Conservation (phyloP, 1,284 basidiomycete species). For the Ustilago esculenta region DNA sequence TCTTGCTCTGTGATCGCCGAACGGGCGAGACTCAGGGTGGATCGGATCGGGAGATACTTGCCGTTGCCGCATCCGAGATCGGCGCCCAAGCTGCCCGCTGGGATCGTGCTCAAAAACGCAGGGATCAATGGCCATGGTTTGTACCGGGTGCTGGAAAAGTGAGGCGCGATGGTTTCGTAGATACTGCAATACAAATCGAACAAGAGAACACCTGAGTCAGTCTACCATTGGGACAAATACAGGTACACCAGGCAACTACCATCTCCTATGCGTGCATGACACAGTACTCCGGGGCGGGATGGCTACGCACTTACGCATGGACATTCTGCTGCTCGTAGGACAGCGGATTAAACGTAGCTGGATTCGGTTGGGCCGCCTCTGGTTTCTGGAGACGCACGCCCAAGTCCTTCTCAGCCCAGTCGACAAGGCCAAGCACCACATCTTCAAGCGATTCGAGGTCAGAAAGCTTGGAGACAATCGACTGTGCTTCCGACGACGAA, state of each 20-base stretch:
- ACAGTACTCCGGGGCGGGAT: neutral
- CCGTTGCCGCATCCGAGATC: slow-evolving; percentile 98
- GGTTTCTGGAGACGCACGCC: slow-evolving; percentile 17
- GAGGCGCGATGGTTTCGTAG: slow-evolving; percentile 88
- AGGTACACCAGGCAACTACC: no score
- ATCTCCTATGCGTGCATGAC: no score
- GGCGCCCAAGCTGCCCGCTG: slow-evolving; percentile 83
- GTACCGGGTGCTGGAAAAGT: slow-evolving; percentile 92
- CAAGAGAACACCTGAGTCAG: no score
- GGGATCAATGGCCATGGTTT: slow-evolving; percentile 98
- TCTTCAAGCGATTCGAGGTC: slow-evolving; percentile 35
- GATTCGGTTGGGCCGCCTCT: neutral
- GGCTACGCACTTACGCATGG: slow-evolving; percentile 60
- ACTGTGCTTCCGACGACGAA: slow-evolving; percentile 15
- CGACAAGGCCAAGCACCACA: slow-evolving; percentile 17
- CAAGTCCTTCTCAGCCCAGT: slow-evolving; percentile 33
- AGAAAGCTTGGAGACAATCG: slow-evolving; percentile 13
- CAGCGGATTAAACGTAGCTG: slow-evolving; percentile 31
- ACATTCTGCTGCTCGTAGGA: slow-evolving; percentile 63
- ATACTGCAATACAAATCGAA: no score
- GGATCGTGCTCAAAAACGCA: slow-evolving; percentile 78
- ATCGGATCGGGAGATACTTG: slow-evolving; percentile 78
- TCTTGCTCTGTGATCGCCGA: neutral
- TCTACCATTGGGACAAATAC: no score
- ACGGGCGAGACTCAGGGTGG: slow-evolving; percentile 25